Base-by-base conservation (phyloP, 1,284 basidiomycete genomes). In the Psilocybe mexicana region DNA sequence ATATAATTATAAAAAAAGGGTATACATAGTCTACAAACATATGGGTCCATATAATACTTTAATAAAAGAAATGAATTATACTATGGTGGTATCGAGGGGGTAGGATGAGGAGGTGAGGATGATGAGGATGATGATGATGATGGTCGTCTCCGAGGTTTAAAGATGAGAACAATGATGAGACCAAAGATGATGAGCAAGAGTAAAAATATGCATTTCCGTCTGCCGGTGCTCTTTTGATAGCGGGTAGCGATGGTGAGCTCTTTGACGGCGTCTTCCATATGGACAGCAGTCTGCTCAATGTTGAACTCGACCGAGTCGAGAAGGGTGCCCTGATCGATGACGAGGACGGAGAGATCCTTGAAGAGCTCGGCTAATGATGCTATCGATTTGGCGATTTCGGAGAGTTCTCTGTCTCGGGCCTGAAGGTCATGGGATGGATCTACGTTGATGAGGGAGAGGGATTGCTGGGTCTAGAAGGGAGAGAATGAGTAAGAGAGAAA, bases 221-320 rank as follows among this genome's bases (percentile, higher is more conserved):
- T 84, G 44, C 95, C 95, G 1, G 94, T 94, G 66, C 92, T 93
- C 67, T 88, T 88, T 78, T 99, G 97, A 74, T 98, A 96, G 60
- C 91, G 94, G 60, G 89, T 91, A 2, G 97, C 97, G 3, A 85
- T 79, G 55, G 89, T 79, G 44, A 99, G 79, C 66, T 98, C 94
- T 66, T 86, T 83, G 25, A 92, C 94, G 3, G 96, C 94, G 40
- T 92, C 92, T 56, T 87, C 74, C 71, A 97, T 83, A 57, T 94
- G 84, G 24, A 84, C 84, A 6, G 89, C 87, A 23, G 96, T 94
- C 72, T 92, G 88, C 71, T 98, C 94, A 56, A 99, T 93, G 71
- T 99, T 99, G 76, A 94, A 99, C 74, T 99, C 97, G 57, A 99
- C 87, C 43, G 93, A 92, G 74, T 99, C 97, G 57, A 99, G 81